Percentiles rank a stretch among this genome's conserved stretches.
phyloP scores from a whole-genome alignment of 306 rosid genomes.

The Hippophae tibetana region DNA sequence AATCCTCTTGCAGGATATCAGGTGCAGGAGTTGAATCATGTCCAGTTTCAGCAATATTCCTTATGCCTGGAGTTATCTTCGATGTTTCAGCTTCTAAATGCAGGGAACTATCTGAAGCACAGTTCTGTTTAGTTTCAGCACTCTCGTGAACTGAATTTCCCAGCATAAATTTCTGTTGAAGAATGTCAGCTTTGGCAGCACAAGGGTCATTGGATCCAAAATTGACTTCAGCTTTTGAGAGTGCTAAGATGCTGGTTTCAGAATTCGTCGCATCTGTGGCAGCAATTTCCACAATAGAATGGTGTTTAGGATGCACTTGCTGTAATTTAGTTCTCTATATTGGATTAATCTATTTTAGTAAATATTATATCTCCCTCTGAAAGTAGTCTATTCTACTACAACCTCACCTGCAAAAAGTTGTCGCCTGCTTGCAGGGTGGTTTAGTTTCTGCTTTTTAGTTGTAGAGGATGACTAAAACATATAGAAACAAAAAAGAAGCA shows the following conservation, averaged over 20 bases:
- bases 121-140: slow-evolving; percentile 24
- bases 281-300: slow-evolving; percentile 13
- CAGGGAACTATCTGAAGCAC: slow-evolving; percentile 10
- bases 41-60: slow-evolving; percentile 14
- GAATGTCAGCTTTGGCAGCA: slow-evolving; percentile 22
- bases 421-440: slow-evolving; percentile 33
- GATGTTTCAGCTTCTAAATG: slow-evolving; percentile 19
- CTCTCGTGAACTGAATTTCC: slow-evolving; percentile 27
- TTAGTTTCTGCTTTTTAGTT: slow-evolving; percentile 42
- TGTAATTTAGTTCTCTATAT: slow-evolving; percentile 12
- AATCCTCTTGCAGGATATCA: slow-evolving; percentile 24
- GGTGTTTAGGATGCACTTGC: slow-evolving; percentile 17
- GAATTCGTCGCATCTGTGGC: slow-evolving; percentile 36
- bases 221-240: slow-evolving; percentile 23
- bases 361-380: slow-evolving; percentile 7
- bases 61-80: slow-evolving; percentile 5
- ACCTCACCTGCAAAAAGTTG: slow-evolving; percentile 43
- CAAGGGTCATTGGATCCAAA: slow-evolving; percentile 19
- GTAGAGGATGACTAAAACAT: slow-evolving; percentile 45
- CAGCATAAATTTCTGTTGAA: slow-evolving; percentile 20
- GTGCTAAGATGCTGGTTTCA: slow-evolving; percentile 24
- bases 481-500: slow-evolving; percentile 15
- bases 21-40: slow-evolving; percentile 21
- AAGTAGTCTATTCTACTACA: slow-evolving; percentile 1
- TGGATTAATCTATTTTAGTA: slow-evolving; percentile 5